These are phyloP conservation scores for Aschersonia sp. DNA, from an alignment of 2,329 filamentous ascomycete species.

Conservation along the genomic window DNA sequence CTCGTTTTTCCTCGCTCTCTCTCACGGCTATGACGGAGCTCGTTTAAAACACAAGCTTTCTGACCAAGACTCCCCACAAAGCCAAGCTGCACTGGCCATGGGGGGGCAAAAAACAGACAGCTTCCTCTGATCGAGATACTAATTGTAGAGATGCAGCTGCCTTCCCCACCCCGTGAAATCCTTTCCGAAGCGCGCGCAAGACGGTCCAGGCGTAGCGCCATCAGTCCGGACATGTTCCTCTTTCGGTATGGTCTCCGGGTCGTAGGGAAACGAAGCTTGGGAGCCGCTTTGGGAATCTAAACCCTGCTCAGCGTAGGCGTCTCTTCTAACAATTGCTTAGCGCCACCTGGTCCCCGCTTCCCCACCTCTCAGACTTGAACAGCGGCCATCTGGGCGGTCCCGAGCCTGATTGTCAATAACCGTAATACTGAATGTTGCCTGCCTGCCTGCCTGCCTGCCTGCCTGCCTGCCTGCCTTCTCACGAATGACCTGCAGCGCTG, in stretches of 20 bases:
- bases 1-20: too few relatives aligned
- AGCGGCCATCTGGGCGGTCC: background rate
- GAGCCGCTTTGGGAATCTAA: background rate
- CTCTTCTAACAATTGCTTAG: background rate
- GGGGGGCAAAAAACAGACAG: background rate
- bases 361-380: background rate
- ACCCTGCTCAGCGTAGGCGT: background rate
- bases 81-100: background rate
- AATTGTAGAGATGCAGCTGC: background rate
- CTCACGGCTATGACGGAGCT: too few relatives aligned
- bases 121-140: background rate
- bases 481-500: too few relatives aligned
- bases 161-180: background rate
- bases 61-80: background rate
- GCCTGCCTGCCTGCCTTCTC: too few relatives aligned
- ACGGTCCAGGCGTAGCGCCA: background rate
- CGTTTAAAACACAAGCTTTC: too few relatives aligned
- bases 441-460: too few relatives aligned
- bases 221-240: conserved; percentile 1
- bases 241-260: conserved; percentile 4
- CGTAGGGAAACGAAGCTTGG: background rate
- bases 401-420: too few relatives aligned
- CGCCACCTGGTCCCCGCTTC: background rate
- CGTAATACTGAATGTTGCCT: too few relatives aligned
- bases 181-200: conserved; percentile 1